Percentiles rank a stretch among this genome's conserved stretches.
phyloP scores from a whole-genome alignment of 1,139 yeast species.

The Geotrichum bryndzae region DNA sequence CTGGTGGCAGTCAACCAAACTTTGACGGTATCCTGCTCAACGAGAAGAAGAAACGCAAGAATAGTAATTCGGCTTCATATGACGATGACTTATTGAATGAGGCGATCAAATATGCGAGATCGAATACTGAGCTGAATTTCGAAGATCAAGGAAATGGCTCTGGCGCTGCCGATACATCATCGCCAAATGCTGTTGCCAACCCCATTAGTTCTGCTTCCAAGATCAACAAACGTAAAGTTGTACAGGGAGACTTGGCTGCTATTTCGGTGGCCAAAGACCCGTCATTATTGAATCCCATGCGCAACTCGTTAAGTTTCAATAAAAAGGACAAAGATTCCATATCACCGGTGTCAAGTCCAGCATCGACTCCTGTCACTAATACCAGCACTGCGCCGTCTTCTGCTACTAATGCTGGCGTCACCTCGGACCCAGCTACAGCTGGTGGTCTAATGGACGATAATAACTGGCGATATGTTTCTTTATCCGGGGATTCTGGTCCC shows the following conservation, averaged over 20 bases:
- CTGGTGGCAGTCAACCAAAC: constrained; percentile 8
- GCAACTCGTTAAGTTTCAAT: neutral
- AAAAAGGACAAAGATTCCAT: neutral
- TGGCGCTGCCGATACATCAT: neutral
- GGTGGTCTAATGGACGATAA: neutral
- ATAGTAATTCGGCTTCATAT: neutral
- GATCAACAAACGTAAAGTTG: neutral
- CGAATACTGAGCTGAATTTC: neutral
- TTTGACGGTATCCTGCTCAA: neutral
- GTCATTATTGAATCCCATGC: constrained; percentile 1
- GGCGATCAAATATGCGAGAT: constrained; percentile 3
- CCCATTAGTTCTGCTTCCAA: neutral
- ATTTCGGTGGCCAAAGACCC: constrained; percentile 10
- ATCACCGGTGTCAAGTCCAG: neutral
- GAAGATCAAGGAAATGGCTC: neutral
- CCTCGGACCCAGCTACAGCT: constrained; percentile 8
- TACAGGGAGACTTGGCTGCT: constrained; percentile 6
- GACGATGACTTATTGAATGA: constrained; percentile 8
- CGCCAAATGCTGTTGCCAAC: neutral
- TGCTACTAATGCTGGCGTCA: neutral
- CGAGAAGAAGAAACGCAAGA: constrained; percentile 1
- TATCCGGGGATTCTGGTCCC: neutral
- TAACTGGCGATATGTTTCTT: constrained; percentile 3
- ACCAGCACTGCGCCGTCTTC: neutral
- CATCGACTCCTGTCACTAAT: neutral